A percentile compares a stretch with the other conserved stretches of the same genome.
Evolutionary conservation across 2,329 filamentous ascomycete species (phyloP).

Genomic region (Grosmannia huntii): DNA sequence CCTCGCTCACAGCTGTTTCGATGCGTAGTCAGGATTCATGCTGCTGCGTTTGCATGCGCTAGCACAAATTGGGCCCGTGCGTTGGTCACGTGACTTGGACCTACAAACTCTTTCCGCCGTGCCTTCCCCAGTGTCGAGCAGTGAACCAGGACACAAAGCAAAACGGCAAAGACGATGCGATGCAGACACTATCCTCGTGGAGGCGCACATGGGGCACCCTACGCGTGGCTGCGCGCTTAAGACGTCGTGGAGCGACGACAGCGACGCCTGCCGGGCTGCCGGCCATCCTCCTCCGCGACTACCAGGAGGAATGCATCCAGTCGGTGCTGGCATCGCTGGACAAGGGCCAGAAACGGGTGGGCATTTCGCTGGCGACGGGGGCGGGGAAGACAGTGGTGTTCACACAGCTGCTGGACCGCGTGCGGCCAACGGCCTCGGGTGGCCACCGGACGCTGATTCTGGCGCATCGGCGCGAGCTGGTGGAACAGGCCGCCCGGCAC

Average conservation of each 20-base stretch:
- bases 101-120: too few species aligned
- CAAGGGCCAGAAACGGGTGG: slow-evolving; percentile 64
- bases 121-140: too few species aligned
- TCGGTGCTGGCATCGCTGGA: slow-evolving; percentile 59
- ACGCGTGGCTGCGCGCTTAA: neutral
- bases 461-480: slow-evolving; percentile 82
- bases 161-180: neutral
- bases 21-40: neutral
- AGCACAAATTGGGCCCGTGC: too few species aligned
- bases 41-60: neutral
- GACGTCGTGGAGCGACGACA: neutral
- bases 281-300: slow-evolving; percentile 55
- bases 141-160: neutral
- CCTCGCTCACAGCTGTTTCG: neutral
- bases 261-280: neutral
- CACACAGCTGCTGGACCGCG: slow-evolving; percentile 78
- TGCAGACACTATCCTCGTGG: neutral
- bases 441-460: slow-evolving; percentile 77
- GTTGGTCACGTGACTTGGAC: neutral
- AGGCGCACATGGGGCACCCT: neutral
- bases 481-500: slow-evolving; percentile 84
- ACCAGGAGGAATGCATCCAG: slow-evolving; percentile 86
- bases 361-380: slow-evolving; percentile 77
- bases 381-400: slow-evolving; percentile 94
- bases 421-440: slow-evolving; percentile 40